Conservation (phyloP, 1,284 basidiomycete genomes). For the Ceratorhiza oryzae-sativae region DNA sequence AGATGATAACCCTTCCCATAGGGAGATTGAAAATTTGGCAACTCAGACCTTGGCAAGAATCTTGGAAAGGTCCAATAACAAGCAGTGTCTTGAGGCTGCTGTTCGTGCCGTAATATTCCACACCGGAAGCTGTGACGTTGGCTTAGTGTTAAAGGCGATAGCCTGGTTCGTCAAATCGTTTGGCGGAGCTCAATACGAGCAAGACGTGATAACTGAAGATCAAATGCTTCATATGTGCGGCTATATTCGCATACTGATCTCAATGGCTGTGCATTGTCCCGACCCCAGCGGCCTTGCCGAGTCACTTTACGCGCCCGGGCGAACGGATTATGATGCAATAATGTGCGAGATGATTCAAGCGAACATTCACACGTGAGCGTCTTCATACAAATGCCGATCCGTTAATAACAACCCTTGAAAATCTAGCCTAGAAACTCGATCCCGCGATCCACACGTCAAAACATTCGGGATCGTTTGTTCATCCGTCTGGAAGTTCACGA, state of each 20-base stretch:
- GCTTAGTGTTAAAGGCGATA: not conserved
- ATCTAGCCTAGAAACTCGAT: no score
- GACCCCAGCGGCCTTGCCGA: not conserved
- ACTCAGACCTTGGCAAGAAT: not conserved
- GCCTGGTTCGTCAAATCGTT: not conserved
- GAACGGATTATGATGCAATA: not conserved
- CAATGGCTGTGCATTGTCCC: not conserved
- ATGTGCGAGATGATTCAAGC: not conserved
- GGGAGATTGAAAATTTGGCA: not conserved
- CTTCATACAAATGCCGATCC: no score
- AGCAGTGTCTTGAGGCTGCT: not conserved
- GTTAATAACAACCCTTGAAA: no score
- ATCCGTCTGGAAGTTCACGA: no score
- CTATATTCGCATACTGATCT: conserved; percentile 4
- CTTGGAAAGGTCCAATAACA: not conserved
- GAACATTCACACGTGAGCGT: not conserved
- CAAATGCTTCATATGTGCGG: conserved; percentile 3
- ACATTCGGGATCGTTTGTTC: no score
- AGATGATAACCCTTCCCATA: not conserved
- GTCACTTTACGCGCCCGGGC: not conserved
- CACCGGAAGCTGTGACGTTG: not conserved
- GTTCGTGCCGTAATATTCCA: not conserved
- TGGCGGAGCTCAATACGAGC: not conserved
- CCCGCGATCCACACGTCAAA: no score
- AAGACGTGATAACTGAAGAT: not conserved